phyloP scores from a whole-genome alignment of 2,329 filamentous ascomycete species.

The Fonsecaea pedrosoi region DNA sequence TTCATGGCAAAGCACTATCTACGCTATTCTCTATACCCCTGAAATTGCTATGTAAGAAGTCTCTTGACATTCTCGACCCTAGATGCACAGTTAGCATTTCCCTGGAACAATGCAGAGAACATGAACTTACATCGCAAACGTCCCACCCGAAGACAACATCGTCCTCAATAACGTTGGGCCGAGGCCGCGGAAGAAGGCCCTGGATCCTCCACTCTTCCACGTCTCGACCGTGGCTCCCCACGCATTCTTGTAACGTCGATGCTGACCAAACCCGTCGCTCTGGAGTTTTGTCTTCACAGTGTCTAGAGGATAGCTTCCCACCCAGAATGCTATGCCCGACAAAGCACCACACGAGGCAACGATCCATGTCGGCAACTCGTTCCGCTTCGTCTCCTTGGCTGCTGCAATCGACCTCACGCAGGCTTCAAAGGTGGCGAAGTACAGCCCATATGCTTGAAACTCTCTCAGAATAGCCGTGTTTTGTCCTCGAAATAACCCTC shows the following conservation, averaged over 20 bases:
- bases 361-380: slow-evolving; percentile 14
- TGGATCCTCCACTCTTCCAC: slow-evolving; percentile 17
- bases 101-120: neutral
- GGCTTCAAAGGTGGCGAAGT: slow-evolving; percentile 29
- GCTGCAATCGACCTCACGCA: slow-evolving; percentile 12
- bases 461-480: slow-evolving; percentile 20
- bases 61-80: slow-evolving; percentile 16
- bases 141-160: slow-evolving; percentile 26
- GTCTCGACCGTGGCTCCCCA: slow-evolving; percentile 17
- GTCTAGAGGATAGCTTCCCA: slow-evolving; percentile 33
- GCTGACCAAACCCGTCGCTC: slow-evolving; percentile 24
- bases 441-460: slow-evolving; percentile 28
- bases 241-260: slow-evolving; percentile 22
- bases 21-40: neutral
- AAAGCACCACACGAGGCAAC: slow-evolving; percentile 27
- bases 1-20: too few relatives aligned
- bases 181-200: slow-evolving; percentile 29
- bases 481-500: slow-evolving; percentile 27
- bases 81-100: neutral
- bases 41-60: neutral
- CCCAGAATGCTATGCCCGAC: slow-evolving; percentile 28
- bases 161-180: slow-evolving; percentile 29
- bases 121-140: slow-evolving; percentile 26
- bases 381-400: slow-evolving; percentile 8
- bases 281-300: slow-evolving; percentile 29